Base-by-base conservation (phyloP, 2,329 filamentous ascomycete species). In the Alternaria sp. region DNA sequence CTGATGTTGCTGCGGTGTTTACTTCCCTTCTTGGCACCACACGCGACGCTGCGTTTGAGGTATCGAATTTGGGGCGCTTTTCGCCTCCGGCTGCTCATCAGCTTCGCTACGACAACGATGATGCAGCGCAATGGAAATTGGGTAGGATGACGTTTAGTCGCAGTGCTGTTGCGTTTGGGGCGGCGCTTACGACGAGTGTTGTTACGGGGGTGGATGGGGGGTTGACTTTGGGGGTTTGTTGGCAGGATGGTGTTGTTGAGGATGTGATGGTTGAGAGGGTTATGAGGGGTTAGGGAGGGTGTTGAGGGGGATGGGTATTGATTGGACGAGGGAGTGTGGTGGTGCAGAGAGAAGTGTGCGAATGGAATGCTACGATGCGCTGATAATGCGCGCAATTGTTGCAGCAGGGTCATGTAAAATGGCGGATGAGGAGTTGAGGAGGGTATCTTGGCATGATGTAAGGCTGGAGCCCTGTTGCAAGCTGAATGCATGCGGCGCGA, bases 51-150 rank as follows among this genome's bases (percentile, higher is more conserved):
- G 79, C 75, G 7, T 82, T 81, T 47, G 83, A 84, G 62, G 67
- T 84, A 9, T 83, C 82, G 0, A 84, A 84, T 68, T 58, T 84
- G 7, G 83, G 83, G 0, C 63, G 74, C n/a, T 4, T 70, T 32
- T 32, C 28, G 12, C 11, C 2, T 13, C 28, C 6, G 30, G n/a
- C n/a, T n/a, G n/a, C 30, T 15, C 6, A 8, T 4, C 3, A 9
- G 2, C 13, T n/a, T 9, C 13, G 13, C 0, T 1, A 0, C n/a
- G 15, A 15, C 15, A 4, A n/a, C 6, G 40, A 46, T 13, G 23
- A n/a, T 1, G 17, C 23, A 23, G 44, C 30, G 1, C 7, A 21
- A 3, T 63, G 72, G 57, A 65, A 67, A 25, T 75, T 82, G 17
- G 76, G 77, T 6, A 77, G 78, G 7, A 77, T 83, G 67, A 60